Conservation (phyloP, 2,329 filamentous ascomycete species). For the Neoscytalidium dimidiatum region DNA sequence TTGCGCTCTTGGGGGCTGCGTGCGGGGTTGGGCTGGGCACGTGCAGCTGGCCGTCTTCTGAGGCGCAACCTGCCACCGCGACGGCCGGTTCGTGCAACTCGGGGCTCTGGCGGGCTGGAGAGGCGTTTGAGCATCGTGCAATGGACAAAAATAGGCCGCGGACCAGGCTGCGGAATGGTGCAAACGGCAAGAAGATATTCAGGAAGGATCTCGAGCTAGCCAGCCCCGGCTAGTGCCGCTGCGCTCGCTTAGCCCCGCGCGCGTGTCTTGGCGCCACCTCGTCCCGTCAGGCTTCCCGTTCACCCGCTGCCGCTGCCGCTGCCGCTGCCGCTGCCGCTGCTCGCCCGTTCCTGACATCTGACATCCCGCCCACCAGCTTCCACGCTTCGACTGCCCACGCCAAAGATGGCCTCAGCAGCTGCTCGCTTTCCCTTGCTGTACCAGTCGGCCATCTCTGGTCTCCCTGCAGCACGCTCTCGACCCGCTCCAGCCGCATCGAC, state of each 20-base stretch:
- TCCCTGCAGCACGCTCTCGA: background rate
- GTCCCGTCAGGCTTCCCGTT: too few relatives aligned
- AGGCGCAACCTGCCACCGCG: background rate
- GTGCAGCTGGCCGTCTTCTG: background rate
- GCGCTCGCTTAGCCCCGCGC: background rate
- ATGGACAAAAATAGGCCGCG: background rate
- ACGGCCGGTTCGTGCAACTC: too few relatives aligned
- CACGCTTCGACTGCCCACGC: too few relatives aligned
- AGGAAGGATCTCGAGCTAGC: background rate
- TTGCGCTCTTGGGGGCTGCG: background rate
- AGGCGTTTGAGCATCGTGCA: background rate
- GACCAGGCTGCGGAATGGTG: background rate
- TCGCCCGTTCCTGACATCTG: too few relatives aligned
- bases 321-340: too few relatives aligned
- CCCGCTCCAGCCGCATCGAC: too few relatives aligned
- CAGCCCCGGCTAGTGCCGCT: background rate
- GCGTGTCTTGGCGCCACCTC: background rate
- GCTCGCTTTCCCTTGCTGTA: background rate
- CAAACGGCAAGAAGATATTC: constrained; percentile 1
- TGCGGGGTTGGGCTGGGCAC: background rate
- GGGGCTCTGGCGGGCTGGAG: background rate
- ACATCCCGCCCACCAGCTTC: too few relatives aligned
- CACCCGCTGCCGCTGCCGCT: too few relatives aligned
- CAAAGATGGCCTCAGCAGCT: too few relatives aligned
- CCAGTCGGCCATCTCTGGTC: background rate